Conservation (phyloP, 2,329 filamentous ascomycete genomes). For the Rhexocercosporidium sp. region DNA sequence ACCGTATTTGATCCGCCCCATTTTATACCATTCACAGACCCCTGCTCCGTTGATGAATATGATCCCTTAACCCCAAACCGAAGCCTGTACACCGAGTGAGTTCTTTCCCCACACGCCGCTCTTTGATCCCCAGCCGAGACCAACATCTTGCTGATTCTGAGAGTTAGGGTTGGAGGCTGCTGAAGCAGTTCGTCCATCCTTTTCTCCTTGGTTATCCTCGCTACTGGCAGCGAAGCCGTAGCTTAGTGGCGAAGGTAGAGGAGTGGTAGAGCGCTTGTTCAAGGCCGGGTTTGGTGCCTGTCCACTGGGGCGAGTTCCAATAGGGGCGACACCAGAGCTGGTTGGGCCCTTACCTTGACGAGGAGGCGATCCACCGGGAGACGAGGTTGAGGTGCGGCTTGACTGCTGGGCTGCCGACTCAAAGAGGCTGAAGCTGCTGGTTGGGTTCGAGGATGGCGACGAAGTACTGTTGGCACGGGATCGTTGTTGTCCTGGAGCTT, state of each 20-base stretch:
- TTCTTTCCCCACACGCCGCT: slow-evolving; percentile 84
- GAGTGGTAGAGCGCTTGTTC: slow-evolving; percentile 79
- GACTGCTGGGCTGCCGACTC: slow-evolving; percentile 68
- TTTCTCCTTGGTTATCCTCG: slow-evolving; percentile 49
- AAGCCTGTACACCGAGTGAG: slow-evolving; percentile 85
- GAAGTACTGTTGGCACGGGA: slow-evolving; percentile 83
- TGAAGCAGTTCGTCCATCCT: slow-evolving; percentile 51
- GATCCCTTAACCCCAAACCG: slow-evolving; percentile 82
- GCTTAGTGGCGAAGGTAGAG: slow-evolving; percentile 86
- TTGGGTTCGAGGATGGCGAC: slow-evolving; percentile 75
- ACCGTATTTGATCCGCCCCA: slow-evolving; percentile 27
- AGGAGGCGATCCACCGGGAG: slow-evolving; percentile 81
- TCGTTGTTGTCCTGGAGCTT: slow-evolving; percentile 45
- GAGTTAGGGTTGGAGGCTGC: slow-evolving; percentile 62
- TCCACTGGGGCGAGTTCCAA: slow-evolving; percentile 83
- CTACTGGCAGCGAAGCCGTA: slow-evolving; percentile 68
- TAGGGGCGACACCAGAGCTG: slow-evolving; percentile 79
- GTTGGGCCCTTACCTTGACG: slow-evolving; percentile 64
- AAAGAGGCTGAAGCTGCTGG: slow-evolving; percentile 63
- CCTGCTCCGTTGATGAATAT: slow-evolving; percentile 8
- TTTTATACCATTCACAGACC: slow-evolving; percentile 24
- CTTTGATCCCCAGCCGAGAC: slow-evolving; percentile 76
- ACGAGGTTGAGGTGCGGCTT: slow-evolving; percentile 83
- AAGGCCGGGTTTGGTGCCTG: slow-evolving; percentile 62
- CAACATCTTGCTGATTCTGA: slow-evolving; percentile 43